Conservation (phyloP, 2,329 filamentous ascomycete genomes). For the Myriosclerotinia scirpicola region DNA sequence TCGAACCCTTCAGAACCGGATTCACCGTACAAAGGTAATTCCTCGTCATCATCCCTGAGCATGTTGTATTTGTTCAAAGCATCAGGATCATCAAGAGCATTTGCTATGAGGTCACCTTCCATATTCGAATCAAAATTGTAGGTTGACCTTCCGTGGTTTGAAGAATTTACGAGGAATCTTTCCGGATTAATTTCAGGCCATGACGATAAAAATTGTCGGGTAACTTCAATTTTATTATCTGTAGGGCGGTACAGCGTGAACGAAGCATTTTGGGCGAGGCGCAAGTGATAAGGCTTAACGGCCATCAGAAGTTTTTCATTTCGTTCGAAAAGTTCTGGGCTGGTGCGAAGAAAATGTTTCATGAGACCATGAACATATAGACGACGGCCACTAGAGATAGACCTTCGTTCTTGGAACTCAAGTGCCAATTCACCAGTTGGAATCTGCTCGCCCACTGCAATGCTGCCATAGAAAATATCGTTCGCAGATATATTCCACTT, state of each 20-base stretch:
- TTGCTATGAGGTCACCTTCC: constrained; percentile 9
- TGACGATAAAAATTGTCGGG: constrained; percentile 34
- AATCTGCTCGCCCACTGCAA: constrained; percentile 37
- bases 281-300: constrained; percentile 36
- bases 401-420: constrained; percentile 32
- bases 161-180: background rate
- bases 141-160: constrained; percentile 4
- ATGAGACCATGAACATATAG: constrained; percentile 47
- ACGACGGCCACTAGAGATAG: constrained; percentile 47
- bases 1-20: constrained; percentile 56
- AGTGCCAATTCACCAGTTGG: constrained; percentile 35
- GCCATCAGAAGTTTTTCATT: constrained; percentile 30
- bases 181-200: constrained; percentile 39
- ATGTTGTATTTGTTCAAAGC: constrained; percentile 46
- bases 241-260: constrained; percentile 39
- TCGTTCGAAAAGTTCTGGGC: constrained; percentile 27
- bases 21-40: constrained; percentile 55
- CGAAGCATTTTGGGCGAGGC: constrained; percentile 36
- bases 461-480: constrained; percentile 45
- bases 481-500: constrained; percentile 42
- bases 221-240: constrained; percentile 31
- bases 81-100: constrained; percentile 31
- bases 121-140: constrained; percentile 26
- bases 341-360: constrained; percentile 44
- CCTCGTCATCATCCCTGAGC: constrained; percentile 44